phyloP scores from a whole-genome alignment of 805 yeast genomes.

The Metschnikowia orientalis region DNA sequence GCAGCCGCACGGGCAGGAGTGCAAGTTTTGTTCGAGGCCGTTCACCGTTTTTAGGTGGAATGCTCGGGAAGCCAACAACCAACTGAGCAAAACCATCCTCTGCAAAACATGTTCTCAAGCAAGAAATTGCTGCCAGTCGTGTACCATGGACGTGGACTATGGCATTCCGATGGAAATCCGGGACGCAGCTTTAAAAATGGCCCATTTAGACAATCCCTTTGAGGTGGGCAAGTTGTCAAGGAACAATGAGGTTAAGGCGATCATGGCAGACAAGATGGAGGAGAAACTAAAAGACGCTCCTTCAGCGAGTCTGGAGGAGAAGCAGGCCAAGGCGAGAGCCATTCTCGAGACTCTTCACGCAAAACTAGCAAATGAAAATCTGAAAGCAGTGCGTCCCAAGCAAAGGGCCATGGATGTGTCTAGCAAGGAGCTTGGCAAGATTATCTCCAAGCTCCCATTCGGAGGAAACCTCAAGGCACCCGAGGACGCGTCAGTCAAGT shows the following conservation, averaged over 20 bases:
- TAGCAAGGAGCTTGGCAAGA: conserved; percentile 23
- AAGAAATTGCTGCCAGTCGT: conserved; percentile 81
- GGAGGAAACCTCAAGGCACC: conserved; percentile 47
- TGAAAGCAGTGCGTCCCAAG: conserved; percentile 9
- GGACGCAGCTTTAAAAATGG: conserved; percentile 75
- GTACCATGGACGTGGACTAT: conserved; percentile 77
- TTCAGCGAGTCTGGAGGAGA: conserved; percentile 10
- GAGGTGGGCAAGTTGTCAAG: conserved; percentile 24
- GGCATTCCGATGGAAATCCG: conserved; percentile 76
- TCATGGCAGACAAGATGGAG: conserved; percentile 46
- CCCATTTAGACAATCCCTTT: conserved; percentile 35
- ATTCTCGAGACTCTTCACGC: conserved; percentile 48
- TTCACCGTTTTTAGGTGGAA: conserved; percentile 80
- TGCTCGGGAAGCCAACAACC: conserved; percentile 37
- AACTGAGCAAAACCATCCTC: conserved; percentile 58
- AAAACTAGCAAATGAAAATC: conserved; percentile 19
- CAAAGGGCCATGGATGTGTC: conserved; percentile 42
- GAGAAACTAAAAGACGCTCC: conserved; percentile 39
- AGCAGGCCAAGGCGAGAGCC: conserved; percentile 39
- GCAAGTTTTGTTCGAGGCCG: conserved; percentile 81
- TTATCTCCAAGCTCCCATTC: conserved; percentile 62
- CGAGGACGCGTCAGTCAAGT: conserved; percentile 39
- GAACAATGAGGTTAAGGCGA: conserved; percentile 36
- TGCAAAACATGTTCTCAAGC: conserved; percentile 78
- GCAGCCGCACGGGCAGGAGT: conserved; percentile 70